Conservation (phyloP, 495 filamentous ascomycete genomes). For the Amorphotheca resinae region DNA sequence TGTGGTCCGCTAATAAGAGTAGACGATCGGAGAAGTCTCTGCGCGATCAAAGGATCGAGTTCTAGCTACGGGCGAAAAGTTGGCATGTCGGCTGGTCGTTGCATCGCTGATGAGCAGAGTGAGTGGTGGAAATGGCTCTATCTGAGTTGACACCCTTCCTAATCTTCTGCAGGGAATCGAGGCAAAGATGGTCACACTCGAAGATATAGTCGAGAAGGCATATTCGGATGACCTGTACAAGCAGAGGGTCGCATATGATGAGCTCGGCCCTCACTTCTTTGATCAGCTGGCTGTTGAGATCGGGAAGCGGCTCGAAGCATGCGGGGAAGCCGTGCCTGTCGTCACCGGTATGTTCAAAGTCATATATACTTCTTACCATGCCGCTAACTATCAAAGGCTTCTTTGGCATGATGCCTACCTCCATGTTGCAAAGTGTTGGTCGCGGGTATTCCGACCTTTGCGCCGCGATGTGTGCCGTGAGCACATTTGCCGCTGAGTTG, state of each 20-base stretch:
- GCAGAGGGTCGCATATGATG: conserved; percentile 19
- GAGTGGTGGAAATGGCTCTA: conserved; percentile 8
- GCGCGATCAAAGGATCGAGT: conserved; percentile 26
- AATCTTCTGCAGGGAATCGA: conserved; percentile 20
- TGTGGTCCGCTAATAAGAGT: conserved; percentile 7
- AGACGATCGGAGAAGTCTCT: conserved; percentile 29
- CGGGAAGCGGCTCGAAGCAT: conserved; percentile 17
- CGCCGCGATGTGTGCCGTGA: conserved; percentile 36
- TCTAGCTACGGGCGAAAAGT: conserved; percentile 27
- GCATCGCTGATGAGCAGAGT: conserved; percentile 25
- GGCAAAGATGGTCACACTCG: conserved; percentile 23
- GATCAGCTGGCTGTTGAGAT: conserved; percentile 24
- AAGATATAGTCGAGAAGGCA: conserved; percentile 25
- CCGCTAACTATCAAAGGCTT: not conserved
- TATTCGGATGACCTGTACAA: conserved; percentile 23
- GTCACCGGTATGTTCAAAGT: conserved; percentile 20
- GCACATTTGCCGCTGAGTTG: conserved; percentile 33
- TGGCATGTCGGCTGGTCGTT: conserved; percentile 26
- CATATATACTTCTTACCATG: not conserved
- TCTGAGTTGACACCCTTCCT: not conserved
- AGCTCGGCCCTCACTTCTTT: conserved; percentile 24
- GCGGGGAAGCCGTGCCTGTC: conserved; percentile 21
- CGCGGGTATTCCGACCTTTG: conserved; percentile 35
- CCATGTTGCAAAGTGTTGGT: not conserved
- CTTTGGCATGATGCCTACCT: conserved; percentile 1